These are phyloP conservation scores for Sarocladiaceae sp. DNA, from an alignment of 2,329 filamentous ascomycete species.

Conservation along the genomic window DNA sequence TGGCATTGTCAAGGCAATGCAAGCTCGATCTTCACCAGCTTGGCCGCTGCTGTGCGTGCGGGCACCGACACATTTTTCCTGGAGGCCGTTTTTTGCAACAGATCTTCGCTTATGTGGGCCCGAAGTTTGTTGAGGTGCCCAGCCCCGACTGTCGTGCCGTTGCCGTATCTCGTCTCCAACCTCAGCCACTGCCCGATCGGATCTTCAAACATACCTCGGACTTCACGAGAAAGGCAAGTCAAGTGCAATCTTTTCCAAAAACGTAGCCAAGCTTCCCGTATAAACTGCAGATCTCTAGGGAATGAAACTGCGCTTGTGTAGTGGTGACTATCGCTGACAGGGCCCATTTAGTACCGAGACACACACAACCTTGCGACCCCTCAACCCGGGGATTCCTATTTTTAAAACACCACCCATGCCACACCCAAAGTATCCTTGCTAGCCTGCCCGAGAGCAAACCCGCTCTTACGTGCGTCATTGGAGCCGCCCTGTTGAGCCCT, in stretches of 20 bases:
- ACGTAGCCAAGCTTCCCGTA: neutral
- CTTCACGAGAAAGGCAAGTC: neutral
- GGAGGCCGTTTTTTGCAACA: neutral
- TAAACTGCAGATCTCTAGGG: neutral
- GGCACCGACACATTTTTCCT: neutral
- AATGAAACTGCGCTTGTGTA: neutral
- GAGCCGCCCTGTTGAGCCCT: constrained; percentile 3
- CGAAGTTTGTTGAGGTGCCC: neutral
- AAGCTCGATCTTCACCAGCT: no score
- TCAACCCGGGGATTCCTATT: neutral
- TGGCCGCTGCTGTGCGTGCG: no score
- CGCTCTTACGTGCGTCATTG: constrained; percentile 8
- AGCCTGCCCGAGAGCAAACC: constrained; percentile 3
- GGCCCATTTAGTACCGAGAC: neutral
- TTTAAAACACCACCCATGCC: neutral
- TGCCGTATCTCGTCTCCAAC: no score
- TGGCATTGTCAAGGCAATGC: no score
- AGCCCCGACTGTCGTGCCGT: neutral
- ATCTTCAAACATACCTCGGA: neutral
- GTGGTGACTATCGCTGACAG: neutral
- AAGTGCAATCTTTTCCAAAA: neutral
- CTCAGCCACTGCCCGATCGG: no score
- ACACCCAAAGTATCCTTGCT: constrained; percentile 8
- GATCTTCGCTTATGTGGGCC: neutral
- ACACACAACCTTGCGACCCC: neutral